Evolutionary conservation across 2,329 filamentous ascomycete species (phyloP).

Genomic region (Geosmithia putterillii): DNA sequence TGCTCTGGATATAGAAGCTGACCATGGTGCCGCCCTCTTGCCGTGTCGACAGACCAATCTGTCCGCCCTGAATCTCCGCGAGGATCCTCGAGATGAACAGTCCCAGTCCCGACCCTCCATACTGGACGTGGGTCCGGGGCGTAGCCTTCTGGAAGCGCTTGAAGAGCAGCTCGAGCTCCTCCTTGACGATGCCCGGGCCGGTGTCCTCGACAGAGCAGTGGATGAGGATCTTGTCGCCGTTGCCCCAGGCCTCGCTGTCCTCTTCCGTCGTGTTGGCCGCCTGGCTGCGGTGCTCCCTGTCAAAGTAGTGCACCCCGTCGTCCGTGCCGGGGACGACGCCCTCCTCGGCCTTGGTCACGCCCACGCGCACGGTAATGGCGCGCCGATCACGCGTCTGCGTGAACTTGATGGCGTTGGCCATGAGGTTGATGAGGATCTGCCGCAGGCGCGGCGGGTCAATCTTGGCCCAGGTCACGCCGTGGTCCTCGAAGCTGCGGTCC

Average conservation of each 20-base stretch:
- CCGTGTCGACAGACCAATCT: slow-evolving; percentile 59
- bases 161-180: slow-evolving; percentile 55
- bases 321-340: slow-evolving; percentile 22
- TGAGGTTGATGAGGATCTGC: slow-evolving; percentile 66
- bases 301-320: slow-evolving; percentile 31
- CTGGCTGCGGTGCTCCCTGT: slow-evolving; percentile 23
- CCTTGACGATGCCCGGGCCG: slow-evolving; percentile 50
- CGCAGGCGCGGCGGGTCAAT: slow-evolving; percentile 64
- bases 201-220: slow-evolving; percentile 63
- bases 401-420: slow-evolving; percentile 56
- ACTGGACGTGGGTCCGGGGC: slow-evolving; percentile 59
- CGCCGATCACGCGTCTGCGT: slow-evolving; percentile 47
- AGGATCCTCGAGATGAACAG: slow-evolving; percentile 68
- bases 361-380: slow-evolving; percentile 51
- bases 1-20: slow-evolving; percentile 62
- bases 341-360: slow-evolving; percentile 48
- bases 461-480: slow-evolving; percentile 59
- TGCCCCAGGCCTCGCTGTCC: slow-evolving; percentile 52
- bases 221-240: slow-evolving; percentile 58
- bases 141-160: slow-evolving; percentile 58
- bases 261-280: slow-evolving; percentile 23
- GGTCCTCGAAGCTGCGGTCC: slow-evolving; percentile 51
- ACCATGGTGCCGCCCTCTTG: slow-evolving; percentile 62
- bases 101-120: slow-evolving; percentile 57
- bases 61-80: slow-evolving; percentile 65